A percentile compares a stretch with the other conserved stretches of the same genome.
These are phyloP conservation scores for Leersia perrieri DNA, from an alignment of 176 grass and related monocot genomes.

Conservation along the genomic window DNA sequence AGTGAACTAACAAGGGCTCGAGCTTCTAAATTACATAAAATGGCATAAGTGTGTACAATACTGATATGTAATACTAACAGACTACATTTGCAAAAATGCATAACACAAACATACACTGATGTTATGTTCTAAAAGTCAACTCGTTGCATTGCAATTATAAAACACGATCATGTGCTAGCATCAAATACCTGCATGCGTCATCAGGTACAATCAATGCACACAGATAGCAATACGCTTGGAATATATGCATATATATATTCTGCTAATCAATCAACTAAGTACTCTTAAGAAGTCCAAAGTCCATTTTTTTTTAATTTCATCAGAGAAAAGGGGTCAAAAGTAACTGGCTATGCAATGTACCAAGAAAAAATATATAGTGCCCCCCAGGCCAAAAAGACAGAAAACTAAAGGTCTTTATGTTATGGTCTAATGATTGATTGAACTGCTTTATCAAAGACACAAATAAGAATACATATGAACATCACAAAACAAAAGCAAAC, in stretches of 20 bases:
- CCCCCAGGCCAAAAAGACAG: not conserved
- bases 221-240: constrained; percentile 3
- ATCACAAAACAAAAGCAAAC: not conserved
- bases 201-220: not conserved
- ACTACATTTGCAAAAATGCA: constrained; percentile 5
- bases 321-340: not conserved
- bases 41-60: not conserved
- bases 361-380: not conserved
- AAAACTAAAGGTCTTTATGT: not conserved
- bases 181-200: not conserved
- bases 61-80: not conserved
- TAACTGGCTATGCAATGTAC: not conserved
- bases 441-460: not conserved
- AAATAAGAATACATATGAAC: not conserved
- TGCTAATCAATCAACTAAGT: not conserved
- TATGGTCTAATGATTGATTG: not conserved
- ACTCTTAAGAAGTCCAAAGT: not conserved
- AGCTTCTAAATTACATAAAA: not conserved
- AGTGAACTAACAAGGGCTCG: not conserved
- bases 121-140: not conserved
- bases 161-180: not conserved
- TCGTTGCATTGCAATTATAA: not conserved
- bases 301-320: not conserved
- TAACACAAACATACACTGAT: not conserved
- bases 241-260: not conserved